Conservation (phyloP, 108 stramenopile species). For the Nannochloropsis salina region DNA sequence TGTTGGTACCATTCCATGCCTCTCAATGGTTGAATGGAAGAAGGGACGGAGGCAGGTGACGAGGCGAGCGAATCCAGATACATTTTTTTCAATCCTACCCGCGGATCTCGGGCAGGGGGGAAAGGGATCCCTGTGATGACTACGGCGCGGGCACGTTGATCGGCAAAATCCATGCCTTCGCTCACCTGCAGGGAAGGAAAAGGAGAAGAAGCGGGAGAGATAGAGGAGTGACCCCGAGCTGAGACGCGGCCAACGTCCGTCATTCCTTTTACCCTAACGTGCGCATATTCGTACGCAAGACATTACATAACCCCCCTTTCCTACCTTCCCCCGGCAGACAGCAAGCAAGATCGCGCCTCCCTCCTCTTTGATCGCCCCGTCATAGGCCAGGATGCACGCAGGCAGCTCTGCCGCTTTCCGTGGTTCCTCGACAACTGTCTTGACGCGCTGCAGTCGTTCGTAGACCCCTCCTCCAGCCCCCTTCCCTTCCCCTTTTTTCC, state of each 20-base stretch:
- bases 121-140: slow-evolving; percentile 95
- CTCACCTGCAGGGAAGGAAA: slow-evolving; percentile 36
- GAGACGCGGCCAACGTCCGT: slow-evolving; percentile 37
- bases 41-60: slow-evolving; percentile 26
- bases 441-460: slow-evolving; percentile 60
- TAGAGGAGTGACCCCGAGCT: not conserved
- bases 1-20: slow-evolving; percentile 95
- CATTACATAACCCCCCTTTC: not conserved
- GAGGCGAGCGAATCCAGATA: slow-evolving; percentile 69
- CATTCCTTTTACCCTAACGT: slow-evolving; percentile 22
- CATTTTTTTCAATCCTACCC: slow-evolving; percentile 83
- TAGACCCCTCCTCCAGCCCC: slow-evolving; percentile 20
- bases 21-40: slow-evolving; percentile 3
- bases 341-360: slow-evolving; percentile 82
- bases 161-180: slow-evolving; percentile 73
- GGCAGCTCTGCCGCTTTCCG: slow-evolving; percentile 65
- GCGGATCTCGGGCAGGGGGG: slow-evolving; percentile 83
- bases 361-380: slow-evolving; percentile 64
- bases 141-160: slow-evolving; percentile 85
- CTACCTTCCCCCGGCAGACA: slow-evolving; percentile 85
- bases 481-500: not conserved
- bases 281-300: not conserved
- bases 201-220: not conserved
- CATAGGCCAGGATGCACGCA: slow-evolving; percentile 79
- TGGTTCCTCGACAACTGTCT: slow-evolving; percentile 73